phyloP scores from a whole-genome alignment of 805 yeast species.

The Cyberlindnera galapagoensis region DNA sequence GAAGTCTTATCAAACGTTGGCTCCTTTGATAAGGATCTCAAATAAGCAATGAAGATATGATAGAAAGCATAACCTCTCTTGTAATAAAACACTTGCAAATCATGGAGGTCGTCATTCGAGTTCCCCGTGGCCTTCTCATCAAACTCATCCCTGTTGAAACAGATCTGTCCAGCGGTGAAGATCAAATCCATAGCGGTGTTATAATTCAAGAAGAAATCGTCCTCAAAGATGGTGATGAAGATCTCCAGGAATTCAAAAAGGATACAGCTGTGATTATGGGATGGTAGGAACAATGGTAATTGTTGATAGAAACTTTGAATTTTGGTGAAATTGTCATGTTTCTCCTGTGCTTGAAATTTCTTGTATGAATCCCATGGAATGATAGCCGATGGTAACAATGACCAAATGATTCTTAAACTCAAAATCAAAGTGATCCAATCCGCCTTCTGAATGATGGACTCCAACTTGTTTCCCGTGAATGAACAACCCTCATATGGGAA shows the following conservation, averaged over 20 bases:
- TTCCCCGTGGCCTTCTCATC: conserved; percentile 4
- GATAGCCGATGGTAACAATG: conserved; percentile 28
- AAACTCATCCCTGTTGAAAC: conserved; percentile 26
- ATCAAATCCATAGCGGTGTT: conserved; percentile 27
- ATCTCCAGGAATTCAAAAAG: conserved; percentile 32
- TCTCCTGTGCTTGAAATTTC: conserved; percentile 24
- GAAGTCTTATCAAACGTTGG: conserved; percentile 25
- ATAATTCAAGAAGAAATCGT: conserved; percentile 26
- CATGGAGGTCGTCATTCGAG: conserved; percentile 26
- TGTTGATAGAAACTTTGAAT: conserved; percentile 28
- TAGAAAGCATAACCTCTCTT: conserved; percentile 30
- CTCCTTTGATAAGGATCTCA: conserved; percentile 27
- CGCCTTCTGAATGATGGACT: conserved; percentile 18
- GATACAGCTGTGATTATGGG: conserved; percentile 29
- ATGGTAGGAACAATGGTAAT: conserved; percentile 28
- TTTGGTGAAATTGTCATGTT: conserved; percentile 17
- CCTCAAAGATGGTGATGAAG: conserved; percentile 26
- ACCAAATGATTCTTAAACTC: conserved; percentile 28
- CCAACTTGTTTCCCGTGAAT: conserved; percentile 25
- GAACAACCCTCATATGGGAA: conserved; percentile 34
- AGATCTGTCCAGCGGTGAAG: conserved; percentile 31
- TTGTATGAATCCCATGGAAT: conserved; percentile 30
- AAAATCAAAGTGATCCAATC: conserved; percentile 24
- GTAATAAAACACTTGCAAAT: conserved; percentile 27
- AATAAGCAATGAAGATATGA: conserved; percentile 27